Evolutionary conservation across 1,139 yeast species (phyloP), one percentile per base, ranked within the genome.

Genomic region (Candida pseudoviswanathii): DNA sequence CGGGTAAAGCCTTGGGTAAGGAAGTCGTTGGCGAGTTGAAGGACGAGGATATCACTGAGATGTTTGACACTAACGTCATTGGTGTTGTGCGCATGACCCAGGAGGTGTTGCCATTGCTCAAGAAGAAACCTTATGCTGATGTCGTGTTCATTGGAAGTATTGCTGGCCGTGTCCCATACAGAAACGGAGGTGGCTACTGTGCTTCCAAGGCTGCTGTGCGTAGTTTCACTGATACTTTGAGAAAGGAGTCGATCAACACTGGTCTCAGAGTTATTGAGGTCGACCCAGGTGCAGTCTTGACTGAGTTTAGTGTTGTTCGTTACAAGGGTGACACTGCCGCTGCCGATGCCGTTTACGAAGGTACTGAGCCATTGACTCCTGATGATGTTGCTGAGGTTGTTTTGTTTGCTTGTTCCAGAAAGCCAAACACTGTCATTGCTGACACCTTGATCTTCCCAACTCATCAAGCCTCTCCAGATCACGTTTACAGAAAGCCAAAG

Each of bases 1-100:
- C 96, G 5, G 96, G 96, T 38, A 80, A 85, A 67, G 96, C 94
- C 1, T 71, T 82, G 45, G 96, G 96, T 26, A 70, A 70, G 43
- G 91, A 81, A 31, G 64, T 68, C 39, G 88, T 88, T 29, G 95
- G 94, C 10, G 71, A 71, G 2, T 77, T 87, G 49, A 62, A 66
- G 2, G 70, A 71, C 27, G 66, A 68, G 2, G 94, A 87, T 57
- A 73, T 88, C 45, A 75, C 77, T 45, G 81, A 79, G 36, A 85
- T 86, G 86, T 77, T 85, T 62, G 76, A 80, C 56, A 88, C 95
- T 49, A 88, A 88, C 61, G 92, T 88, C 2, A 57, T 85, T 46
- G 96, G 94, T 1, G 70, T 87, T 59, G 84, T 88, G 54, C 78
- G 82, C 26, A 66, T 88, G 57, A 87, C 95, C 2, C 92, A 88